Evolutionary conservation across 2,329 filamentous ascomycete species (phyloP), one percentile per base, ranked within the genome.

Genomic region (Mycocentrospora acerina): DNA sequence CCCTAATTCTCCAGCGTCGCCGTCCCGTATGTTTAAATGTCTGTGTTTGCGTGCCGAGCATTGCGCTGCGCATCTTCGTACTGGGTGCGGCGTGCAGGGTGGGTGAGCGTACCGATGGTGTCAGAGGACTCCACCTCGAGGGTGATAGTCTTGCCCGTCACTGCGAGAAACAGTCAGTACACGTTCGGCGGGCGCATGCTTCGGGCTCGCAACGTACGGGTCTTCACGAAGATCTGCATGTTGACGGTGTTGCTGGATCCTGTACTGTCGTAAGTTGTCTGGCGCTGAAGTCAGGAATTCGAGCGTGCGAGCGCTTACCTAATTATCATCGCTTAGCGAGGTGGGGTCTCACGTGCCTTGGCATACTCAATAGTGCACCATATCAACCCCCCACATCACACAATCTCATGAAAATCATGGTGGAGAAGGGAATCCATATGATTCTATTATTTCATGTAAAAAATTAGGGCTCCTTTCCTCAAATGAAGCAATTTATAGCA

Each of bases 91-190:
- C 37, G 46, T 24, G 38, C 32, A 13, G 18, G 33, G 24, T 35
- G 51, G 37, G 14, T 45, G 43, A 60, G 47, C 60, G 59, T 64
- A 66, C 62, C 62, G 80, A 97, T 97, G 68, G 91, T 96, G 78
- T 97, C 91, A 71, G 84, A 89, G 70, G 90, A 95, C 85, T 96
- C 91, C 74, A 96, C 90, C 86, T 97, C 91, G 69, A 96, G 86
- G 77, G 93, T 97, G 82, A 97, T 96, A 76, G 91, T 97, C 88
- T 97, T 97, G 79, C 93, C 91, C 82, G 91, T 96, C 38, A 65
- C 55, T 60, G 37, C 27, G 8, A 40, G 34, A 15, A 42, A 32
- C 34, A 22, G 35, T 55, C 37, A 58, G 49, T 45, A 45, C 32
- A 4, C 4, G 35, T 34, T 26, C 15, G 28, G 32, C 12, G 25